Evolutionary conservation across 1,284 basidiomycete species (phyloP), one percentile per base, ranked within the genome.

Genomic region (Mycena citricolor): DNA sequence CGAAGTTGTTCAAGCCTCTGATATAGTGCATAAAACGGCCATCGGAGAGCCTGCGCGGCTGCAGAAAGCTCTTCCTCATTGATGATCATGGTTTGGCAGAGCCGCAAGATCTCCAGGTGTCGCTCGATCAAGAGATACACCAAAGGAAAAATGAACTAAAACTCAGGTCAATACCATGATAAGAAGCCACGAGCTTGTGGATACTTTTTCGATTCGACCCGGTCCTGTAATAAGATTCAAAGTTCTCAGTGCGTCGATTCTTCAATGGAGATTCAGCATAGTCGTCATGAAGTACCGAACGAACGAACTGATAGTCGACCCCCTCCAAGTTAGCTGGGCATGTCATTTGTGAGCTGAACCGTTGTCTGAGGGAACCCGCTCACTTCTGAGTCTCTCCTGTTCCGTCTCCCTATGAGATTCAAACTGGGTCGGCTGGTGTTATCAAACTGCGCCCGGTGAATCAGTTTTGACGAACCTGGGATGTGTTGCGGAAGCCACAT

Each of bases 91-190:
- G 26, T 42, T 19, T 45, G 50, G 10, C 30, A 32, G 2, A 39
- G 19, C 3, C 46, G 32, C 17, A 52, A 39, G 20, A 52, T 47
- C 21, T 48, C 37, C 20, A 58, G 41, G 41, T 61, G 60, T 10
- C 51, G 46, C 41, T 55, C 43, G 20, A 59, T 45, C 1, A 61
- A 23, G 2, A 61, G 44, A 37, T 55, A 60, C 4, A 59, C 29
- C 8, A 61, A 25, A 2, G 58, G 54, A 4, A 61, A 40, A 8
- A 54, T 17, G n/a, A 14, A 32, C n/a, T 32, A 8, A 8, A n/a
- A 8, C 8, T 8, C n/a, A 7, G 10, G 19, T 32, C 31, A n/a
- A n/a, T n/a, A n/a, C n/a, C 40, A 21, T 42, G 57, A 10, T 21
- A 36, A 3, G 57, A 32, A 5, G 31, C 21, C 12, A 51, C 40